Evolutionary conservation across 768 basidiomycete genomes (phyloP), one percentile per base, ranked within the genome.

Genomic region (Suillus placidus): DNA sequence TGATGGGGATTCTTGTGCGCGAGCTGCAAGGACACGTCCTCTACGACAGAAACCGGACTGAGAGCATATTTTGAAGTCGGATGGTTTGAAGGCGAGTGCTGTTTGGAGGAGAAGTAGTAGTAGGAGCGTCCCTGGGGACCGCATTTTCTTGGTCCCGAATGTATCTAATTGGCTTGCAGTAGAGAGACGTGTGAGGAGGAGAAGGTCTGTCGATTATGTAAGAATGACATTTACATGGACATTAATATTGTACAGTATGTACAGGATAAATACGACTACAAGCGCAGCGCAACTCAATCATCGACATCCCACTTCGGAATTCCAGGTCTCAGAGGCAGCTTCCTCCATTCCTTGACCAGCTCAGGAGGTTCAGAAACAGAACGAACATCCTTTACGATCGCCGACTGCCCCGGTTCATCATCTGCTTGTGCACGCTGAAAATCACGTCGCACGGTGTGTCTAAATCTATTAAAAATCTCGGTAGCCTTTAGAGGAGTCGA

Each of bases 1-100:
- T 14, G 81, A 76, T 37, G 78, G 77, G 9, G 84, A 82, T 62
- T 85, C 86, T 47, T 80, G 80, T 6, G 93, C 91, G 56, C 94
- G 87, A 10, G 84, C 81, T 65, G 94, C 86, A 54, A 99, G 86
- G 0, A 90, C 92, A 56, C 97, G 88, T 61, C 95, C 94, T 54
- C 91, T 80, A n/a, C 93, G 87, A 81, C 97, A 99, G 79, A 99
- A 99, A 23, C 93, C 95, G 0, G 94, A 87, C 77, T 99, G 94
- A n/a, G 85, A 83, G 73, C 97, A 99, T 64, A 88, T 94, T 78
- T 97, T 98, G 85, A 96, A 99, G 78, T 98, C 94, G 66, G 90
- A 84, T 23, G 83, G 80, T 80, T 93, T 93, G 78, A 93, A 87
- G 42, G 90, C 87, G 35, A 84, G 70, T 68, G 20, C 10, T 42